Evolutionary conservation across 805 yeast species (phyloP).

Genomic region (Blastobotrys chiropterorum): DNA sequence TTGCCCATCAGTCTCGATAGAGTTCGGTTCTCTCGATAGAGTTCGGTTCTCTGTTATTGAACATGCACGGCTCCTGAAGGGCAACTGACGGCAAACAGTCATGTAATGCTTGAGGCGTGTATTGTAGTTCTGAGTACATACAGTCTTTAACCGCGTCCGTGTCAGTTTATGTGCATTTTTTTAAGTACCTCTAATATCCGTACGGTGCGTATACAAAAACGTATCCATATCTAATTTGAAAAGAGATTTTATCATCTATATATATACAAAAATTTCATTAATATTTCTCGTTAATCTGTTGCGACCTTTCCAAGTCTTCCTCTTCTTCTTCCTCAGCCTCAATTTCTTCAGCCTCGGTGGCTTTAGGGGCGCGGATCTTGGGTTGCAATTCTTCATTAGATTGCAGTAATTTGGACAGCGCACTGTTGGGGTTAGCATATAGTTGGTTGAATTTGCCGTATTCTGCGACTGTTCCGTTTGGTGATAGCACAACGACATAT

Average conservation of each 20-base stretch:
- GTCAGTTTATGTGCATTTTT: too few relatives aligned
- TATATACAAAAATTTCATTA: neutral
- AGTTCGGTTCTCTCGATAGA: too few relatives aligned
- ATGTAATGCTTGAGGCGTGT: too few relatives aligned
- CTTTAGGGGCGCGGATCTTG: neutral
- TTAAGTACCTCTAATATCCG: too few relatives aligned
- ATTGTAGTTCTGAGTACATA: too few relatives aligned
- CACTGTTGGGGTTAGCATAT: conserved; percentile 39
- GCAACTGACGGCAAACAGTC: too few relatives aligned
- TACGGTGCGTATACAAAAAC: too few relatives aligned
- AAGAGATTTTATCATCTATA: neutral
- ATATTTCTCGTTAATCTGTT: neutral
- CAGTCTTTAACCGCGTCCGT: too few relatives aligned
- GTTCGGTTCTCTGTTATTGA: too few relatives aligned
- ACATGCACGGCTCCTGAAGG: too few relatives aligned
- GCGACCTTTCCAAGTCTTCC: conserved; percentile 12
- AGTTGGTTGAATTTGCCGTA: conserved; percentile 55
- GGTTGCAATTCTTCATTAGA: conserved; percentile 14
- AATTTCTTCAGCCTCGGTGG: conserved; percentile 24
- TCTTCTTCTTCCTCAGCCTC: conserved; percentile 25
- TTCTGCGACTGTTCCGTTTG: conserved; percentile 69
- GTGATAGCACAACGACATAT: conserved; percentile 69
- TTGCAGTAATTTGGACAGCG: conserved; percentile 33
- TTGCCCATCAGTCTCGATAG: too few relatives aligned
- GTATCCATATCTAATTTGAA: too few relatives aligned